Conservation (phyloP, 345 rosid genomes). For the Acer negundo region DNA sequence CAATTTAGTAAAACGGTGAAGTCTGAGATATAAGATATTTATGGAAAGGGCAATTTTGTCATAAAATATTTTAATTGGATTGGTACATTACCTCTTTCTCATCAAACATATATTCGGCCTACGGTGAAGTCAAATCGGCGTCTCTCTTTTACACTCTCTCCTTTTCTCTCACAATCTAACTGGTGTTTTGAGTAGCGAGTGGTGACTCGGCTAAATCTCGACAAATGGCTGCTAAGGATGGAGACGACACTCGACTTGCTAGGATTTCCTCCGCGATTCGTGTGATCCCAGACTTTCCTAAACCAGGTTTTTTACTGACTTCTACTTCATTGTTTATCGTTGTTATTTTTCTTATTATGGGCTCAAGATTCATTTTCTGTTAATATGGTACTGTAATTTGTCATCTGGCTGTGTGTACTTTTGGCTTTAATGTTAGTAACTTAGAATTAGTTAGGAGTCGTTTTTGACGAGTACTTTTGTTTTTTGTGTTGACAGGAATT, state of each 20-base stretch:
- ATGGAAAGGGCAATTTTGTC: constrained; percentile 33
- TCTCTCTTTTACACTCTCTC: constrained; percentile 4
- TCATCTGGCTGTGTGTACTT: not conserved
- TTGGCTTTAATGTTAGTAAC: not conserved
- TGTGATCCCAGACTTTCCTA: constrained; percentile 91
- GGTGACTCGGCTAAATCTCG: constrained; percentile 27
- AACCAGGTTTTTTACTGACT: constrained; percentile 53
- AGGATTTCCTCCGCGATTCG: constrained; percentile 72
- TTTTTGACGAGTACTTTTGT: not conserved
- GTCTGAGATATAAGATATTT: constrained; percentile 5
- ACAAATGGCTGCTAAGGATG: constrained; percentile 52
- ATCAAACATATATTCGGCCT: not conserved
- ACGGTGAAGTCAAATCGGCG: not conserved
- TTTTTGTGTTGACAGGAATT: constrained; percentile 55
- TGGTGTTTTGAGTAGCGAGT: constrained; percentile 30
- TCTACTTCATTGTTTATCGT: not conserved
- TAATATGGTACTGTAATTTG: not conserved
- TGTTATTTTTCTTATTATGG: not conserved
- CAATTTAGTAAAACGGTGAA: not conserved
- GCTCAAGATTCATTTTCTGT: not conserved
- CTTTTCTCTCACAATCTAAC: constrained; percentile 17
- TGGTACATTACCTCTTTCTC: constrained; percentile 13
- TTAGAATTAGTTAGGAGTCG: constrained; percentile 5
- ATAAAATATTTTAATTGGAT: constrained; percentile 18
- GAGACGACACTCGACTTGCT: constrained; percentile 59